Evolutionary conservation across 129 eudicot genomes (phyloP), one percentile per base, ranked within the genome.

Genomic region (Ambrosia trifida): DNA sequence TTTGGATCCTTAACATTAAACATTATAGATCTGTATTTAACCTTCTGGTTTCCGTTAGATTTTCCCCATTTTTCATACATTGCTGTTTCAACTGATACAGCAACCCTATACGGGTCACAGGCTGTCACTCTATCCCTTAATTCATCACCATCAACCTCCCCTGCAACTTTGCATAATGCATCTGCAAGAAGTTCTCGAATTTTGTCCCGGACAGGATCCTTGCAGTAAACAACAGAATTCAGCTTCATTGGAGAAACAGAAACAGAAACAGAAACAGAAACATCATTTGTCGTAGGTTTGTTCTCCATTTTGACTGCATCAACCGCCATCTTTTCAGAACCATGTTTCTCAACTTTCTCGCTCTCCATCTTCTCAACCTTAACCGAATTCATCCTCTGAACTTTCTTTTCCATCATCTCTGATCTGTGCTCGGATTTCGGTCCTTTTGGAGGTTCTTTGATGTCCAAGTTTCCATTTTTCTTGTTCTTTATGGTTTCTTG

Each of bases 31-130:
- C 96, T 76, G 78, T 89, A 93, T 63, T 87, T 89, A 41, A 74
- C 35, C 54, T 89, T 93, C 64, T 93, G 91, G 47, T 84, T 49
- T 17, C 95, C 98, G 28, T 49, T 87, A 13, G 90, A 83, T 13
- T 73, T 72, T 18, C 98, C 96, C 96, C 88, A 87, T 46, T 87
- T 93, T 62, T 84, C 90, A 77, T 79, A 93, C 98, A 93, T 81
- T n/a, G 88, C 88, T 0, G 95, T 77, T 72, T 93, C 98, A 35
- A 93, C 76, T 7, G 76, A 44, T 54, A 87, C 95, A 40, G 98
- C 96, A 2, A 89, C 84, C 11, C 90, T 76, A 24, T 76, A 64
- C 10, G 98, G 95, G 72, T 93, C 98, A 78, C 82, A 85, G 7
- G 85, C 77, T 3, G 76, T 73, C 40, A 79, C 87, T 66, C 73